phyloP scores from a whole-genome alignment of 352 stramenopile genomes.

The Phytopythium aichiense region DNA sequence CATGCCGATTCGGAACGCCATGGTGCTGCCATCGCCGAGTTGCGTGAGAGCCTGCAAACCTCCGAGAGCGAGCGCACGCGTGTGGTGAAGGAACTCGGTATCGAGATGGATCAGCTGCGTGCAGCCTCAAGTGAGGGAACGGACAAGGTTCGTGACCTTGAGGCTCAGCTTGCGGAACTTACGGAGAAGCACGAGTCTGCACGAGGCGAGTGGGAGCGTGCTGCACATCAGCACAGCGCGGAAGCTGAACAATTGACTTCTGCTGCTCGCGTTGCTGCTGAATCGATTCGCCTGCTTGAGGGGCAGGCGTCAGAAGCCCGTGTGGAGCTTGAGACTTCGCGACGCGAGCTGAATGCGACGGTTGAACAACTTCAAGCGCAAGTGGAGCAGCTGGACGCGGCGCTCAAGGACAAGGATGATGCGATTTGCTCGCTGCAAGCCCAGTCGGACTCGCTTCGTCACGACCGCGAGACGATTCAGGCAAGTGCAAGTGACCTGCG shows the following conservation, averaged over 20 bases:
- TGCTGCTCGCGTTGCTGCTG: neutral
- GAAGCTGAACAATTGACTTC: neutral
- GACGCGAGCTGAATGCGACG: slow-evolving; percentile 5
- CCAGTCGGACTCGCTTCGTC: slow-evolving; percentile 59
- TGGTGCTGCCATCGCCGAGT: neutral
- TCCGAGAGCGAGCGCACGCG: neutral
- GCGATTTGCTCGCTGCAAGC: slow-evolving; percentile 48
- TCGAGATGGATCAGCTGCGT: neutral
- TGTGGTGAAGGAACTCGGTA: neutral
- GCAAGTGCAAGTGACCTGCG: slow-evolving; percentile 39
- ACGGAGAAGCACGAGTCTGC: neutral
- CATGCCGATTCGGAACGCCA: neutral
- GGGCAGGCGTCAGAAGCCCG: neutral
- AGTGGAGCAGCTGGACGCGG: slow-evolving; percentile 11
- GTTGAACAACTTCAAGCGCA: slow-evolving; percentile 13
- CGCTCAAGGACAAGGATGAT: slow-evolving; percentile 31
- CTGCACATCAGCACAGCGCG: neutral
- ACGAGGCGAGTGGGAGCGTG: neutral
- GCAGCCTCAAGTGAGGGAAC: neutral
- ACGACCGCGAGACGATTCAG: slow-evolving; percentile 58
- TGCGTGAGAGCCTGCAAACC: neutral
- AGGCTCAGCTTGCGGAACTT: neutral
- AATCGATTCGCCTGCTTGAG: neutral
- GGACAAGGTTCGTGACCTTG: neutral
- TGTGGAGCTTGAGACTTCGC: neutral